A percentile compares a stretch with the other conserved stretches of the same genome.
phyloP scores from a whole-genome alignment of 441 rosid species.

The Jatropha multifida region DNA sequence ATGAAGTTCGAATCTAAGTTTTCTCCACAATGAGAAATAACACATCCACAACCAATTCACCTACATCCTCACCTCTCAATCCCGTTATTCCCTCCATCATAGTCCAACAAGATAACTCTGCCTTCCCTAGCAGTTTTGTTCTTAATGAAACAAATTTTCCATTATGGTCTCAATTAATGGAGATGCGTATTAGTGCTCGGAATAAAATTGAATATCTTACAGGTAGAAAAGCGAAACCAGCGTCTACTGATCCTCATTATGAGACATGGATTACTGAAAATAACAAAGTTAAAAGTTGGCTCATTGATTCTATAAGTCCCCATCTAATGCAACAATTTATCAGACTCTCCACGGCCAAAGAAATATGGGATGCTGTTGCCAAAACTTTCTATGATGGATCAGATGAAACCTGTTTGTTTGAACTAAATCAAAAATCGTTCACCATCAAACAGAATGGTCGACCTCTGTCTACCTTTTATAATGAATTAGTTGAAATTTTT shows the following conservation, averaged over 20 bases:
- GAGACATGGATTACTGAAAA: not conserved
- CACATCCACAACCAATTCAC: too few species aligned
- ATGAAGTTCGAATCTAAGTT: too few species aligned
- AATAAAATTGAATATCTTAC: too few species aligned
- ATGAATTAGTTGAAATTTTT: slow-evolving; percentile 16
- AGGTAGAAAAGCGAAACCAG: not conserved
- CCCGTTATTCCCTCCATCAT: not conserved
- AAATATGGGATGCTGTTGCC: not conserved
- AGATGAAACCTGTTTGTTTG: slow-evolving; percentile 9
- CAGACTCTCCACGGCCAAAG: not conserved
- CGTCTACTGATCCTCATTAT: not conserved
- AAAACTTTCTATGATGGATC: slow-evolving; percentile 22
- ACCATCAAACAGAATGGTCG: slow-evolving; percentile 4
- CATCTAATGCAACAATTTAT: slow-evolving; percentile 1
- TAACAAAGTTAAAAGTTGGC: slow-evolving; percentile 8
- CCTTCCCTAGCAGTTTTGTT: not conserved
- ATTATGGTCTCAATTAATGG: slow-evolving; percentile 18
- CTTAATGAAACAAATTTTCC: slow-evolving; percentile 11
- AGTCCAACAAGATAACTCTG: not conserved
- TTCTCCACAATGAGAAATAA: too few species aligned
- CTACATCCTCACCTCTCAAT: too few species aligned
- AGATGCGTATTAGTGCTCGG: slow-evolving; percentile 7
- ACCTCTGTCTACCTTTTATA: slow-evolving; percentile 15
- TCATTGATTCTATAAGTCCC: slow-evolving; percentile 11
- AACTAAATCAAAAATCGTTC: slow-evolving; percentile 9